Conservation (phyloP, 2,329 filamentous ascomycete genomes). For the Pseudohalonectria lignicola region DNA sequence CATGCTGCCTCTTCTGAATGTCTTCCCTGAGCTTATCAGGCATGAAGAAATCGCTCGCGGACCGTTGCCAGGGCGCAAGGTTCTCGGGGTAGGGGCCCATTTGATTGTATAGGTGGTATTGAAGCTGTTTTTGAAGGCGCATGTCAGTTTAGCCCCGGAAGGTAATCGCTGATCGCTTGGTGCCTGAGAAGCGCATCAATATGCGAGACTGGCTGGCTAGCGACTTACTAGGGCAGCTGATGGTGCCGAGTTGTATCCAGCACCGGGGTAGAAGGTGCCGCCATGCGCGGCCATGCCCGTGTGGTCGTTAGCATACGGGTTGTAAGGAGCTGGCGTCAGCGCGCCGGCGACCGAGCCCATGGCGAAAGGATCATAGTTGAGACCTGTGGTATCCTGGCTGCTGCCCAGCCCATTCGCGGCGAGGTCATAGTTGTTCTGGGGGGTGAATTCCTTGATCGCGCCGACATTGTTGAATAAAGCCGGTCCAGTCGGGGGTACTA, state of each 20-base stretch:
- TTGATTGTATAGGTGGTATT: constrained; percentile 87
- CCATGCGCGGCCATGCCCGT: constrained; percentile 42
- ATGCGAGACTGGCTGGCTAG: too few relatives aligned
- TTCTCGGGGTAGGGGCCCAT: constrained; percentile 74
- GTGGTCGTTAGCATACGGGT: constrained; percentile 71
- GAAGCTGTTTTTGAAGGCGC: background rate
- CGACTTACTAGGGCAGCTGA: too few relatives aligned
- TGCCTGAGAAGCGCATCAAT: too few relatives aligned
- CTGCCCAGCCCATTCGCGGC: constrained; percentile 15
- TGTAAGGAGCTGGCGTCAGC: constrained; percentile 40
- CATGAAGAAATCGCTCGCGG: constrained; percentile 85
- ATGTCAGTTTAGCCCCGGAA: too few relatives aligned
- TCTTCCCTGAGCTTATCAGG: constrained; percentile 80
- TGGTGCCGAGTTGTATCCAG: too few relatives aligned
- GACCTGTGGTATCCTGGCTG: constrained; percentile 23
- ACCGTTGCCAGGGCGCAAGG: constrained; percentile 73
- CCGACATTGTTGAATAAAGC: constrained; percentile 45
- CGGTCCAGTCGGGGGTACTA: too few relatives aligned
- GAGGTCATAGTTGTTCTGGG: constrained; percentile 38
- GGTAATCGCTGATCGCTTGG: too few relatives aligned
- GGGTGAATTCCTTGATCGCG: constrained; percentile 48
- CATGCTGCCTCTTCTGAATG: constrained; percentile 77
- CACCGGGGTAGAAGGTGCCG: constrained; percentile 53
- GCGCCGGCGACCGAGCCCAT: constrained; percentile 43
- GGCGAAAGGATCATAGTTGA: constrained; percentile 50